Percentiles rank a stretch among this genome's conserved stretches.
Conservation (phyloP, 2,329 filamentous ascomycete genomes). For the Laburnicola sp. region DNA sequence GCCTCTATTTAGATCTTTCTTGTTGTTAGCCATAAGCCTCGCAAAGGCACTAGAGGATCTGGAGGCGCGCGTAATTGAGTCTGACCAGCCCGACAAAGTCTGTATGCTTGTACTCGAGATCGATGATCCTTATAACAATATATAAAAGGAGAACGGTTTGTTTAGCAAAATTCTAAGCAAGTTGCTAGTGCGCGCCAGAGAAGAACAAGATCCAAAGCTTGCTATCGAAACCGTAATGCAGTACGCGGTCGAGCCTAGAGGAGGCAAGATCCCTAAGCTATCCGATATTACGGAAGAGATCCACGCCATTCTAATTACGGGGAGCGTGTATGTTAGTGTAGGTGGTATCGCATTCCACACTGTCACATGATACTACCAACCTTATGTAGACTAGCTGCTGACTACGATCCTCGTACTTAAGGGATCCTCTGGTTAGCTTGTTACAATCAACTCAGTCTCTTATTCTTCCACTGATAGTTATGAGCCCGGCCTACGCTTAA, state of each 20-base stretch:
- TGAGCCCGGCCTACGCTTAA: too few species aligned
- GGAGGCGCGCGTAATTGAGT: conserved; percentile 23
- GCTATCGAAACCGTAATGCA: conserved; percentile 59
- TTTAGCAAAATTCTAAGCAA: conserved; percentile 59
- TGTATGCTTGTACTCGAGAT: conserved; percentile 62
- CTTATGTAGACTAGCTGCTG: too few species aligned
- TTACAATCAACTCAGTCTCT: too few species aligned
- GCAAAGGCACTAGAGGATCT: conserved; percentile 29
- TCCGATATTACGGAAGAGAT: conserved; percentile 53
- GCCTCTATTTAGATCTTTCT: too few species aligned
- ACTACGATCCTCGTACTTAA: too few species aligned
- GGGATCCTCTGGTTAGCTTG: too few species aligned
- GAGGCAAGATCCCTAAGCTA: conserved; percentile 48
- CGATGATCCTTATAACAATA: conserved; percentile 58
- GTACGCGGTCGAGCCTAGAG: conserved; percentile 54
- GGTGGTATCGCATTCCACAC: too few species aligned
- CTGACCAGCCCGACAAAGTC: conserved; percentile 36
- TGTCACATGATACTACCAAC: too few species aligned
- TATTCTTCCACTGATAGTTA: too few species aligned
- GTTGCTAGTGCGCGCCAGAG: conserved; percentile 57
- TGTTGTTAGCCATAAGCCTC: background rate
- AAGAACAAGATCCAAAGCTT: conserved; percentile 57
- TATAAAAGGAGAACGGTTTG: conserved; percentile 51
- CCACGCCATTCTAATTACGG: conserved; percentile 51
- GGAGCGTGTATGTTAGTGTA: too few species aligned